Evolutionary conservation across 352 stramenopile genomes (phyloP).

Genomic region (Phytophthora cryptogea): DNA sequence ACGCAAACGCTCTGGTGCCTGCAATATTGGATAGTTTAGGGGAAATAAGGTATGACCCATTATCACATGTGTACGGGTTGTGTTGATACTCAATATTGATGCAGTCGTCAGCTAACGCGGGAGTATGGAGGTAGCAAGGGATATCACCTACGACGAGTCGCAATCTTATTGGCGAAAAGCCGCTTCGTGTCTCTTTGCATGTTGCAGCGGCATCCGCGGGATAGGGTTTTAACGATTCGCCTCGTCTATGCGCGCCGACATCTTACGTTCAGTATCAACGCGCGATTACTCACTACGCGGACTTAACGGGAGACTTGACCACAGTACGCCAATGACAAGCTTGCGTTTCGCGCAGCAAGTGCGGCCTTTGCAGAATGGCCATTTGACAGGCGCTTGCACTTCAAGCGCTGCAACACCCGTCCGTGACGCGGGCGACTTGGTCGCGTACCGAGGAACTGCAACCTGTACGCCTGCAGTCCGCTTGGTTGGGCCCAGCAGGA

Average conservation of each 20-base stretch:
- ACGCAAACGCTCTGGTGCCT: constrained; percentile 11
- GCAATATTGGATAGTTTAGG: neutral
- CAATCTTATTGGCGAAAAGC: constrained; percentile 14
- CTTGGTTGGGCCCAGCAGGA: constrained; percentile 1
- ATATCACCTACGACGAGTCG: neutral
- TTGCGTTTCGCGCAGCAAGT: constrained; percentile 24
- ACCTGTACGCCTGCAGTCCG: constrained; percentile 12
- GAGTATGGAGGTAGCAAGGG: neutral
- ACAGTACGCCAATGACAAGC: constrained; percentile 1
- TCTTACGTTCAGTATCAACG: constrained; percentile 20
- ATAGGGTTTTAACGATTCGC: constrained; percentile 5
- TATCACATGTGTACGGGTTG: neutral
- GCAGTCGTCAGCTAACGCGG: neutral
- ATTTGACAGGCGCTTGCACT: constrained; percentile 20
- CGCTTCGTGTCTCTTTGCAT: constrained; percentile 47
- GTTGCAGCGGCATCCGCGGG: constrained; percentile 40
- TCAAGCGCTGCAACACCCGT: constrained; percentile 24
- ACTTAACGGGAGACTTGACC: constrained; percentile 1
- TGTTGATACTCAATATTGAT: neutral
- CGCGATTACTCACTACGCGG: constrained; percentile 23
- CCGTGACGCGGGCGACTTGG: constrained; percentile 31
- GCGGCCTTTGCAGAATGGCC: neutral
- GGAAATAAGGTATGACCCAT: neutral
- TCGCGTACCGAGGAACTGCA: constrained; percentile 24
- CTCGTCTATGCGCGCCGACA: constrained; percentile 7